Base-by-base conservation (phyloP, 108 stramenopile species). In the Aurantiochytrium sp. region DNA sequence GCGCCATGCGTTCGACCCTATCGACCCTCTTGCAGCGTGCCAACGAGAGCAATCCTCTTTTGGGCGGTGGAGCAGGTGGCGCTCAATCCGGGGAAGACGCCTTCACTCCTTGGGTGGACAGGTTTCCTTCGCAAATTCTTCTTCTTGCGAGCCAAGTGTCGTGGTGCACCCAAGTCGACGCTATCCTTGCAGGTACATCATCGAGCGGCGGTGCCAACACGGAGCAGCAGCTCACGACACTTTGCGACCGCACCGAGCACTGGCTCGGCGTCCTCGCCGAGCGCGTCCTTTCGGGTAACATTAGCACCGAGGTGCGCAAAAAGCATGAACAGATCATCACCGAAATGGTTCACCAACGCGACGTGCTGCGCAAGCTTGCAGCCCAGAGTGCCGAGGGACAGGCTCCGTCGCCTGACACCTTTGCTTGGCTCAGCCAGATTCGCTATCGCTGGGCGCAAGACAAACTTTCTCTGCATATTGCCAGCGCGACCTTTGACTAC, bases 291-390 rank as follows among this genome's bases (percentile, higher is more conserved):
- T 88, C 91, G 25, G 96, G 76, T 12, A 83, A 98, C 64, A 91
- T 98, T 4, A 95, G 95, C 5, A 89, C 95, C 8, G 96, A 97
- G 44, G 93, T 93, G 28, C 92, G 98, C 51, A 97, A 97, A 92
- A 99, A 98, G 90, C 98, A 95, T 89, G 99, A 98, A 90, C 98
- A 98, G 91, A 94, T 98, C 71, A 98, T 99, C 90, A 98, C 98
- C 44, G 99, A 99, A 90, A 93, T 98, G 21, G 98, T 98, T 18
- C 98, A 97, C 90, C 97, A 99, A 90, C 95, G 98, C 10, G 97
- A 99, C 91, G 97, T 97, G n/a, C 95, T 96, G 58, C 92, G 97
- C 29, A 91, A 92, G 44, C 94, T 98, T 51, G 93, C 95, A 43
- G 93, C 95, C 72, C 51, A 42, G 49, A 8, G 23, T 1, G 21